A percentile compares a stretch with the other conserved stretches of the same genome.
phyloP scores from a whole-genome alignment of 306 rosid genomes.

The Trifolium pratense region DNA sequence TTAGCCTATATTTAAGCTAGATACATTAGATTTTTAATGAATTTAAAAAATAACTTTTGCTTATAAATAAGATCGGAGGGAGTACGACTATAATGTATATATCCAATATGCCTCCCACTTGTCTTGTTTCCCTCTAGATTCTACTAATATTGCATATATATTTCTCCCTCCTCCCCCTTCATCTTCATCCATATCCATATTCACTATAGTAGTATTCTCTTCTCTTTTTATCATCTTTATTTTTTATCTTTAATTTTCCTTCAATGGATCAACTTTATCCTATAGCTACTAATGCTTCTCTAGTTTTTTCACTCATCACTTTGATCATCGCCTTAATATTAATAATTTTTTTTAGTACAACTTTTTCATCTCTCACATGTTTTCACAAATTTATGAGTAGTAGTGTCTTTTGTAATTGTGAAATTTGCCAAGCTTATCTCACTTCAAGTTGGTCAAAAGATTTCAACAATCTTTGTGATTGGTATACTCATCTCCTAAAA shows the following conservation, averaged over 20 bases:
- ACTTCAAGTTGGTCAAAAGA: conserved; percentile 66
- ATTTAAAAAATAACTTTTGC: no score
- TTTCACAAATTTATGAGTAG: not conserved
- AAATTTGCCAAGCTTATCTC: conserved; percentile 65
- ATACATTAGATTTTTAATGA: no score
- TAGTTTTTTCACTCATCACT: conserved; percentile 18
- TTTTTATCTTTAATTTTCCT: conserved; percentile 22
- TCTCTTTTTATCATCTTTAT: no score
- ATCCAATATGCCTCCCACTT: conserved; percentile 35
- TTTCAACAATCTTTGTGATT: conserved; percentile 75
- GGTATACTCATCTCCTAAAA: conserved; percentile 69
- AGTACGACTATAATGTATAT: not conserved
- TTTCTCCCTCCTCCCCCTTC: not conserved
- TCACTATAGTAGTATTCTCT: not conserved
- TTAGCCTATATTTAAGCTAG: no score
- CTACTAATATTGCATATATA: not conserved
- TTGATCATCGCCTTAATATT: not conserved
- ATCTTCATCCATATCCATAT: not conserved
- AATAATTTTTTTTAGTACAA: not conserved
- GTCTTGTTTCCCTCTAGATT: conserved; percentile 20
- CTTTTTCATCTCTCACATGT: not conserved
- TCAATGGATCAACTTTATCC: conserved; percentile 43
- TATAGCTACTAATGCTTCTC: conserved; percentile 4
- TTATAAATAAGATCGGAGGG: no score
- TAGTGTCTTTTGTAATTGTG: conserved; percentile 60